phyloP scores from a whole-genome alignment of 2,329 filamentous ascomycete genomes.

The Passalora sequoiae region DNA sequence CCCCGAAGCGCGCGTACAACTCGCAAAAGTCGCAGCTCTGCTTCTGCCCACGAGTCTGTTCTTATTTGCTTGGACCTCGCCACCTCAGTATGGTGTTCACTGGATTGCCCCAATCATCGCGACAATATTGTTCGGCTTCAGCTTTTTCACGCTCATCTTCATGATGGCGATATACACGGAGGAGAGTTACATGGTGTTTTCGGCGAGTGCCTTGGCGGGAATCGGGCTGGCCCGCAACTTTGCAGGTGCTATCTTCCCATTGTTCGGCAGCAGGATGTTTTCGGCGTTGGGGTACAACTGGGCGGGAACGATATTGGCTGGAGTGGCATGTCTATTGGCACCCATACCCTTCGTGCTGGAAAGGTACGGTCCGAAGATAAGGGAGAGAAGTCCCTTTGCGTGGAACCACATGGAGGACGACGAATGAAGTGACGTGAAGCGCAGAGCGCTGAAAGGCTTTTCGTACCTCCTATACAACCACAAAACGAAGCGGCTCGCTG shows the following conservation, averaged over 20 bases:
- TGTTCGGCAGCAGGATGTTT: slow-evolving; percentile 39
- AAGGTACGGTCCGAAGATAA: slow-evolving; percentile 32
- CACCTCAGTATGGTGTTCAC: slow-evolving; percentile 24
- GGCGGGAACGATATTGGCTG: slow-evolving; percentile 38
- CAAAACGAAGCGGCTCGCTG: too few relatives aligned
- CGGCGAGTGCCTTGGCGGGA: slow-evolving; percentile 39
- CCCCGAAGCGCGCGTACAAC: slow-evolving; percentile 41
- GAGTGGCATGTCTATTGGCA: slow-evolving; percentile 30
- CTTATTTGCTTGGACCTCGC: slow-evolving; percentile 40
- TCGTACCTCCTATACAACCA: too few relatives aligned
- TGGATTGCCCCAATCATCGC: slow-evolving; percentile 45
- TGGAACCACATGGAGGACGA: slow-evolving; percentile 35
- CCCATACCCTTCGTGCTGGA: slow-evolving; percentile 29
- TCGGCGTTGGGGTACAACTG: slow-evolving; percentile 35
- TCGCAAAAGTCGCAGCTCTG: slow-evolving; percentile 41
- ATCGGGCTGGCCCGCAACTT: slow-evolving; percentile 38
- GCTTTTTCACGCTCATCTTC: slow-evolving; percentile 48
- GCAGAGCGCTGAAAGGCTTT: too few relatives aligned
- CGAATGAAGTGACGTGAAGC: slow-evolving; percentile 14
- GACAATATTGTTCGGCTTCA: slow-evolving; percentile 48
- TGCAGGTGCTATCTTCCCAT: slow-evolving; percentile 36
- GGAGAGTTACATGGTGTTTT: slow-evolving; percentile 45
- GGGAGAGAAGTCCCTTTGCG: slow-evolving; percentile 38
- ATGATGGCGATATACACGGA: slow-evolving; percentile 49
- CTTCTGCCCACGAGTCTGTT: slow-evolving; percentile 41